Evolutionary conservation across 768 basidiomycete species (phyloP).

Genomic region (Suillus americanus): DNA sequence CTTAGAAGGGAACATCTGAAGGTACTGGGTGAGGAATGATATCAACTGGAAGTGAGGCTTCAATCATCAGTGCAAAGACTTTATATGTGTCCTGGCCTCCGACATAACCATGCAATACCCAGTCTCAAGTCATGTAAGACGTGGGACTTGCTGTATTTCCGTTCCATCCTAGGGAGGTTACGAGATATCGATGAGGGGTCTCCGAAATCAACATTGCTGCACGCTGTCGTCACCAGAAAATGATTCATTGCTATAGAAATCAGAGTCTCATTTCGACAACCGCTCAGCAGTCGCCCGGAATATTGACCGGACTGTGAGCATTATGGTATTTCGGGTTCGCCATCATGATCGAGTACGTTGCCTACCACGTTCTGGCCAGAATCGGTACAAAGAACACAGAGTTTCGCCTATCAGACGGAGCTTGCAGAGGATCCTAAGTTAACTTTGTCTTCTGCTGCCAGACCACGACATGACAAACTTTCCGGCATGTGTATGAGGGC

Average conservation of each 20-base stretch:
- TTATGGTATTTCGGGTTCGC: not conserved
- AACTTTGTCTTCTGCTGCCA: not conserved
- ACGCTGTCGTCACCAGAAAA: not conserved
- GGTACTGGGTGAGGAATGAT: not conserved
- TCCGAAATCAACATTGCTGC: not conserved
- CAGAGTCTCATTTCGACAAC: not conserved
- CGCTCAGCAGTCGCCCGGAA: not conserved
- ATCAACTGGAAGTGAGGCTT: slow-evolving; percentile 5
- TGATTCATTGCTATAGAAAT: not conserved
- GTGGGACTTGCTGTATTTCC: not conserved
- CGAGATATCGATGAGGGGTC: not conserved
- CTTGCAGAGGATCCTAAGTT: not conserved
- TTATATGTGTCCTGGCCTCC: not conserved
- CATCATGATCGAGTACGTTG: not conserved
- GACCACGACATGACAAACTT: not conserved
- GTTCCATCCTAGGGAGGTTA: not conserved
- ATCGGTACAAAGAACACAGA: not conserved
- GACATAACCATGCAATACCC: slow-evolving; percentile 1
- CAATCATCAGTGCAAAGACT: not conserved
- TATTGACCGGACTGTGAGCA: not conserved
- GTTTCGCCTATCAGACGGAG: not conserved
- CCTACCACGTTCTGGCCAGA: not conserved
- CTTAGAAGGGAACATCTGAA: slow-evolving; percentile 16
- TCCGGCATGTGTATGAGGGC: not conserved
- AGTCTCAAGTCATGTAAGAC: not conserved